Evolutionary conservation across 495 filamentous ascomycete genomes (phyloP).

Genomic region (Trichoderma asperelloides): DNA sequence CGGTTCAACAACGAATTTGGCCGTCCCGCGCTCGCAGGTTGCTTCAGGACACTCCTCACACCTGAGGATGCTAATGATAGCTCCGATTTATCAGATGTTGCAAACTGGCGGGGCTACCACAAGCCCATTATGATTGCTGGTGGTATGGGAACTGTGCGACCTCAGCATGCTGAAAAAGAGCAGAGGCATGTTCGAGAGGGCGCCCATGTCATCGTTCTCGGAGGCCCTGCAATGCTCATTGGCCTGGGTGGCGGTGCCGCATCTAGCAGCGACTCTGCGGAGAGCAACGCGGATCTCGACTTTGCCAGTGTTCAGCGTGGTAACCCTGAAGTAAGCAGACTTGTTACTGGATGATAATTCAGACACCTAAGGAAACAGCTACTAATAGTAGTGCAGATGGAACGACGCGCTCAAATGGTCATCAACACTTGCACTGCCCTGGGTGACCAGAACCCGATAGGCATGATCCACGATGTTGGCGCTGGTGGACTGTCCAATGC

Average conservation of each 20-base stretch:
- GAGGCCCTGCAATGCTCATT: constrained; percentile 95
- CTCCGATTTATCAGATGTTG: constrained; percentile 27
- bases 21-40: constrained; percentile 79
- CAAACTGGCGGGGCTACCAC: constrained; percentile 83
- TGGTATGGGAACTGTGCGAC: constrained; percentile 90
- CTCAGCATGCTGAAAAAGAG: constrained; percentile 81
- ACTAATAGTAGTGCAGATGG: constrained; percentile 38
- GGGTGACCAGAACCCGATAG: constrained; percentile 77
- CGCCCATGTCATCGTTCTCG: constrained; percentile 81
- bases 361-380: background rate
- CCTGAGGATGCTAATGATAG: constrained; percentile 50
- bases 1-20: constrained; percentile 98
- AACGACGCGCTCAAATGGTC: constrained; percentile 89
- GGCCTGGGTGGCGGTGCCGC: constrained; percentile 92
- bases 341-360: background rate
- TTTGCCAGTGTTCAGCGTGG: constrained; percentile 93
- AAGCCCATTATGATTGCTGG: constrained; percentile 99
- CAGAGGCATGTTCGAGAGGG: constrained; percentile 67
- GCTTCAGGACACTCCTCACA: constrained; percentile 79
- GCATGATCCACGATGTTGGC: constrained; percentile 94
- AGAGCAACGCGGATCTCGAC: constrained; percentile 82
- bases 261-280: constrained; percentile 79
- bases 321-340: constrained; percentile 57
- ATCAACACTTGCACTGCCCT: constrained; percentile 87
- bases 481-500: constrained; percentile 93